A percentile compares a stretch with the other conserved stretches of the same genome.
These are phyloP conservation scores for Colletotrichum viniferum DNA, from an alignment of 2,329 filamentous ascomycete species.

Conservation along the genomic window DNA sequence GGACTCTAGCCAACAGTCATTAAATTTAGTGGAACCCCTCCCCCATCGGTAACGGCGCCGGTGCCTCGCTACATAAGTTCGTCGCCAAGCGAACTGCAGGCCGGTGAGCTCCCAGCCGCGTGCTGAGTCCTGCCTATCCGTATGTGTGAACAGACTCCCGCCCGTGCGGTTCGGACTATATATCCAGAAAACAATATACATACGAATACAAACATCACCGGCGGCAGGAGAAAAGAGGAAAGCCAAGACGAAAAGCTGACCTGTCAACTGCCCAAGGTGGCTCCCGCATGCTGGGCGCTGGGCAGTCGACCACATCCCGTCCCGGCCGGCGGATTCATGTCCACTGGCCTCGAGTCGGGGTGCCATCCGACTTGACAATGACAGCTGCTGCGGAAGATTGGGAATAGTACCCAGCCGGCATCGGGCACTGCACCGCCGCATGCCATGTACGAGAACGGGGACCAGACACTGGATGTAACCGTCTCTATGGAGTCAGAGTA, in stretches of 20 bases:
- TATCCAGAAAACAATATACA: neutral
- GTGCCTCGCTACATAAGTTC: conserved; percentile 2
- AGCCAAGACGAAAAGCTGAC: neutral
- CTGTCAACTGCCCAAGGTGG: neutral
- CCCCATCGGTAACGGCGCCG: conserved; percentile 13
- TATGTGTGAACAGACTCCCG: neutral
- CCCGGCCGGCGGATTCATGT: neutral
- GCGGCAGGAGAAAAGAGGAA: neutral
- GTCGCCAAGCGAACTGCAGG: neutral
- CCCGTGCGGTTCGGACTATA: neutral
- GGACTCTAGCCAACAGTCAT: neutral
- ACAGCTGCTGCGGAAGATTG: neutral
- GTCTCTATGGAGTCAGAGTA: neutral
- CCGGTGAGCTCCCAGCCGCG: neutral
- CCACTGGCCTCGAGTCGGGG: neutral
- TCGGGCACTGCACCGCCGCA: conserved; percentile 9
- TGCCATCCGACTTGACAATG: conserved; percentile 1
- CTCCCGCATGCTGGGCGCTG: neutral
- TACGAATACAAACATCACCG: neutral
- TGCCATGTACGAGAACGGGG: neutral
- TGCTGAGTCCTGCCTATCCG: neutral
- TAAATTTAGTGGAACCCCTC: neutral
- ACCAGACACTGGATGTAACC: neutral
- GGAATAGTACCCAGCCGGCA: neutral
- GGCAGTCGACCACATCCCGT: neutral